phyloP scores from a whole-genome alignment of 352 stramenopile species.

The Globisporangium polare region DNA sequence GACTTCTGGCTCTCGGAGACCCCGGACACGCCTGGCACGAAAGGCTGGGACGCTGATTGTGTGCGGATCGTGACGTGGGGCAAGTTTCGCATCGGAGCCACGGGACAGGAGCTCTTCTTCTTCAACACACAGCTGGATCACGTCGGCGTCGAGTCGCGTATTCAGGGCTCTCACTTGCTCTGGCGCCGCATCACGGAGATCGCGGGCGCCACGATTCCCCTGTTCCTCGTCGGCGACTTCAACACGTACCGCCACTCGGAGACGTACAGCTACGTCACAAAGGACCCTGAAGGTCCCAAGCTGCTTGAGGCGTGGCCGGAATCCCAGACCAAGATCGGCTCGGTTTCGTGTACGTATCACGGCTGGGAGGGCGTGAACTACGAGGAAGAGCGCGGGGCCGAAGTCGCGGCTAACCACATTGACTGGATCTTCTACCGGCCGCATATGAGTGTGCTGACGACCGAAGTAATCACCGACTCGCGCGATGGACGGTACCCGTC shows the following conservation, averaged over 20 bases:
- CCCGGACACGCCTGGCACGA: constrained; percentile 44
- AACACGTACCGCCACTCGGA: constrained; percentile 81
- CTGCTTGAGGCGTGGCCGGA: constrained; percentile 74
- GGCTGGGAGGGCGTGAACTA: constrained; percentile 81
- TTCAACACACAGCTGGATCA: constrained; percentile 82
- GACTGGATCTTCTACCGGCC: constrained; percentile 88
- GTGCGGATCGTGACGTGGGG: constrained; percentile 72
- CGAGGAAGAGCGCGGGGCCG: constrained; percentile 61
- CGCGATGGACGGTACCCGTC: constrained; percentile 80
- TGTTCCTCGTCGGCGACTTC: constrained; percentile 85
- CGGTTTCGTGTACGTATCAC: constrained; percentile 85
- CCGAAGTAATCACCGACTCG: constrained; percentile 80
- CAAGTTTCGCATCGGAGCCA: constrained; percentile 57
- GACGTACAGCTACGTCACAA: constrained; percentile 84
- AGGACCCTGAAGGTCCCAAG: constrained; percentile 46
- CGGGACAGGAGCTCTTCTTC: constrained; percentile 63
- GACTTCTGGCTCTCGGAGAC: constrained; percentile 78
- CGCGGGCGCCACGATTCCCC: constrained; percentile 33
- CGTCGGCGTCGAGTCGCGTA: constrained; percentile 43
- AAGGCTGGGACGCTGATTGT: constrained; percentile 64
- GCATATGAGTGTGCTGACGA: constrained; percentile 66
- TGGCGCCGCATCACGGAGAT: constrained; percentile 66
- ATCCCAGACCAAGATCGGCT: constrained; percentile 58
- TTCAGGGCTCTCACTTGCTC: constrained; percentile 49
- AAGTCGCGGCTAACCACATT: constrained; percentile 78